A percentile compares a stretch with the other conserved stretches of the same genome.
Conservation (phyloP, 495 filamentous ascomycete species). For the Penicillium robsamsonii region DNA sequence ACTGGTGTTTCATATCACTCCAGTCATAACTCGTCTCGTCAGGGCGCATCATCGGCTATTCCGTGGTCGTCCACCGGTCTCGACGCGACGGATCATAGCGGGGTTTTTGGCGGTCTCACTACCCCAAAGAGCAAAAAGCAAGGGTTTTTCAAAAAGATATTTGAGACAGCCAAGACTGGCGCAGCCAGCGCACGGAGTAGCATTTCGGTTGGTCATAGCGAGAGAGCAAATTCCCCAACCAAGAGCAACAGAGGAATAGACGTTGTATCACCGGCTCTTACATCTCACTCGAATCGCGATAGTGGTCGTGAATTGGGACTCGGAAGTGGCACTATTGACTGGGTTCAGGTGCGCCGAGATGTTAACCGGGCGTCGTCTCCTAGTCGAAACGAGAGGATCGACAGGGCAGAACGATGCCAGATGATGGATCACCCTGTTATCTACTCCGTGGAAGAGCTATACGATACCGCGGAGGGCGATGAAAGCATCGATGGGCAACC, state of each 20-base stretch:
- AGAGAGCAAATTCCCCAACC: constrained; percentile 47
- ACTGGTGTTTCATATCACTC: constrained; percentile 81
- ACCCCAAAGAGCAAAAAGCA: constrained; percentile 87
- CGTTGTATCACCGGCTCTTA: constrained; percentile 35
- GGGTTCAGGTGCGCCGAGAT: constrained; percentile 93
- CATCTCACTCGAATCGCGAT: constrained; percentile 39
- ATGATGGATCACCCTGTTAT: constrained; percentile 91
- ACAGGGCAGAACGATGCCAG: constrained; percentile 87
- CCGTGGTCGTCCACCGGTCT: constrained; percentile 43
- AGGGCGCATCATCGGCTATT: constrained; percentile 45
- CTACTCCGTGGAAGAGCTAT: constrained; percentile 82
- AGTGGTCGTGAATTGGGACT: constrained; percentile 66
- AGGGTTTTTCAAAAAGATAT: constrained; percentile 94
- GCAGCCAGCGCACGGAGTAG: constrained; percentile 86
- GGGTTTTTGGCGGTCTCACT: constrained; percentile 73
- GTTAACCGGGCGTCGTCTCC: constrained; percentile 92
- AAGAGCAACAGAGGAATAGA: constrained; percentile 43
- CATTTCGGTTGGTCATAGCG: constrained; percentile 64
- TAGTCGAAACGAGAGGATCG: constrained; percentile 80
- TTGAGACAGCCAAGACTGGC: constrained; percentile 90
- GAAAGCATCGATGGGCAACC: constrained; percentile 83
- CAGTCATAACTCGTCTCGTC: constrained; percentile 68
- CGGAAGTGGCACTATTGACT: constrained; percentile 64
- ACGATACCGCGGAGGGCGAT: constrained; percentile 83
- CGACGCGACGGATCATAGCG: constrained; percentile 45